phyloP scores from a whole-genome alignment of 805 yeast genomes.

The Suhomyces vadensis region DNA sequence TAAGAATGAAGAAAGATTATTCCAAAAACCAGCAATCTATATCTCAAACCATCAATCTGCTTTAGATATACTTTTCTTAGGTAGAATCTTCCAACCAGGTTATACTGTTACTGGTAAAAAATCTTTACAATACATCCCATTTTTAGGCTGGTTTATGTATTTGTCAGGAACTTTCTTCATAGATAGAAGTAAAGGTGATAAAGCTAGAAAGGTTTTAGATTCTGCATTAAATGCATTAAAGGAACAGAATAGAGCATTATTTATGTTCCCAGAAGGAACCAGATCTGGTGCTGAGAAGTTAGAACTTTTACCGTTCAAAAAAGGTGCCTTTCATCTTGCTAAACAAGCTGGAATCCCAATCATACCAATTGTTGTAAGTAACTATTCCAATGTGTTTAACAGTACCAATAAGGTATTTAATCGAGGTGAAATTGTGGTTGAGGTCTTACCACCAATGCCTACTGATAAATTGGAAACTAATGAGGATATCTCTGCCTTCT shows the following conservation, averaged over 20 bases:
- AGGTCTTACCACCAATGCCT: constrained; percentile 77
- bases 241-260: constrained; percentile 67
- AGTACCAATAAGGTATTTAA: constrained; percentile 64
- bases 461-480: constrained; percentile 65
- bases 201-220: constrained; percentile 74
- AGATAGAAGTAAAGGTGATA: constrained; percentile 74
- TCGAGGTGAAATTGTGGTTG: constrained; percentile 72
- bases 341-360: constrained; percentile 88
- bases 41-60: constrained; percentile 91
- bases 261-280: constrained; percentile 97
- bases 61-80: constrained; percentile 79
- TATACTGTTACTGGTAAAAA: constrained; percentile 92
- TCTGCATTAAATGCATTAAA: constrained; percentile 65
- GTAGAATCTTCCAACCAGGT: constrained; percentile 80
- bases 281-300: constrained; percentile 75
- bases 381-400: constrained; percentile 74
- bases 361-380: constrained; percentile 84
- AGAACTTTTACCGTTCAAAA: constrained; percentile 82
- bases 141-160: constrained; percentile 96
- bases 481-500: constrained; percentile 67
- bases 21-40: constrained; percentile 67
- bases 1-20: constrained; percentile 61
- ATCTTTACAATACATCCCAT: constrained; percentile 79
- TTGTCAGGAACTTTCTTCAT: constrained; percentile 88
- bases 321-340: constrained; percentile 98